Evolutionary conservation across 2,329 filamentous ascomycete genomes (phyloP).

Genomic region (Fusarium sp.): DNA sequence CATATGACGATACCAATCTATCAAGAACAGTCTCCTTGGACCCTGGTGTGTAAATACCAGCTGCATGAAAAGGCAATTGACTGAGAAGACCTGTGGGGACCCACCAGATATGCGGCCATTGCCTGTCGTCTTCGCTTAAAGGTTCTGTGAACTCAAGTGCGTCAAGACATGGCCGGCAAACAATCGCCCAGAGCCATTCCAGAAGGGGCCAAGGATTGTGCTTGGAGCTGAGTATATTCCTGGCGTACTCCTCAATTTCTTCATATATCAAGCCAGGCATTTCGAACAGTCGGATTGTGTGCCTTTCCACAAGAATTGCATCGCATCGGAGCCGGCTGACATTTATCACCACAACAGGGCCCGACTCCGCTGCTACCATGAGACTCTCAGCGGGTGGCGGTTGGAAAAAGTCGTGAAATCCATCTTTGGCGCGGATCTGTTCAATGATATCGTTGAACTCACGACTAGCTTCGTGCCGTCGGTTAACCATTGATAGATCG

Average conservation of each 20-base stretch:
- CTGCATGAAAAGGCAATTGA: accelerated
- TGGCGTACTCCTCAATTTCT: accelerated
- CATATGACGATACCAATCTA: neutral
- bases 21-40: neutral
- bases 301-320: neutral
- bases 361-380: accelerated
- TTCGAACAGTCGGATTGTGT: neutral
- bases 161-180: neutral
- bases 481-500: neutral
- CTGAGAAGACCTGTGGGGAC: neutral
- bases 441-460: accelerated
- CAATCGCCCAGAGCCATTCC: neutral
- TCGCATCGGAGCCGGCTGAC: neutral
- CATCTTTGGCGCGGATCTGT: accelerated
- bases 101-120: neutral
- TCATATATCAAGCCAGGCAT: neutral
- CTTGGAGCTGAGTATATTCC: accelerated
- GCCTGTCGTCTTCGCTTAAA: accelerated
- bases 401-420: accelerated
- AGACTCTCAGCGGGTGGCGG: neutral
- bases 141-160: neutral
- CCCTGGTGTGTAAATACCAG: accelerated
- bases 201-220: accelerated
- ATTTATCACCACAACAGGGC: neutral
- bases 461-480: neutral